Percentiles rank a stretch among this genome's conserved stretches.
phyloP scores from a whole-genome alignment of 75 land plant species.

The Picea glauca region DNA sequence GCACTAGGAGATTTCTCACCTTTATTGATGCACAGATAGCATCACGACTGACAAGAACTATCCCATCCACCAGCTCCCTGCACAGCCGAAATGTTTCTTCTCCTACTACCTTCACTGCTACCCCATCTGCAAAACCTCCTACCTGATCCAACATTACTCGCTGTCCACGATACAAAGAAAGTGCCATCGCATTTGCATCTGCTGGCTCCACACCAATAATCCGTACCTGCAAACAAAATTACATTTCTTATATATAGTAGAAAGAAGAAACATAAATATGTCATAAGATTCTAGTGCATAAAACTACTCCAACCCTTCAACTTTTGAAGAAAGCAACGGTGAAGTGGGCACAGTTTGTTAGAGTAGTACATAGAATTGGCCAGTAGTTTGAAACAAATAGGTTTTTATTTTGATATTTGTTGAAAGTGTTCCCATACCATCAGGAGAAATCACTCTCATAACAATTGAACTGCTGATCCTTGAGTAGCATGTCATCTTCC shows the following conservation, averaged over 20 bases:
- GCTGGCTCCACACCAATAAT: slow-evolving; percentile 88
- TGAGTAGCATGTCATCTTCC: neutral
- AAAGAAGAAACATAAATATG: neutral
- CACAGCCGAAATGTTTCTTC: slow-evolving; percentile 77
- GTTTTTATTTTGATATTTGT: neutral
- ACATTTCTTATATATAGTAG: neutral
- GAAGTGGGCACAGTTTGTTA: neutral
- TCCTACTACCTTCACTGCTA: slow-evolving; percentile 83
- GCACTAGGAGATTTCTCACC: slow-evolving; percentile 17
- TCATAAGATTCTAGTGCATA: neutral
- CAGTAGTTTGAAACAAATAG: neutral
- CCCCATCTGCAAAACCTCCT: slow-evolving; percentile 92
- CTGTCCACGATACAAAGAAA: slow-evolving; percentile 75
- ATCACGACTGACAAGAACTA: slow-evolving; percentile 79
- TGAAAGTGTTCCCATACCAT: neutral
- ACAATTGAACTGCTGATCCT: neutral
- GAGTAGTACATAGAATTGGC: neutral
- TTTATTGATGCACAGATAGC: slow-evolving; percentile 62
- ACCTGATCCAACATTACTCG: slow-evolving; percentile 67
- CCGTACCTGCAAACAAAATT: slow-evolving; percentile 39
- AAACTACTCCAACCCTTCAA: neutral
- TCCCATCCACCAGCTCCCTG: slow-evolving; percentile 71
- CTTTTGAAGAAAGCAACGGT: neutral
- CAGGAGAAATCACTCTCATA: neutral
- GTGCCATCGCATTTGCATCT: slow-evolving; percentile 95